phyloP scores from a whole-genome alignment of 805 yeast species.

The Pichia gijzeniarum region DNA sequence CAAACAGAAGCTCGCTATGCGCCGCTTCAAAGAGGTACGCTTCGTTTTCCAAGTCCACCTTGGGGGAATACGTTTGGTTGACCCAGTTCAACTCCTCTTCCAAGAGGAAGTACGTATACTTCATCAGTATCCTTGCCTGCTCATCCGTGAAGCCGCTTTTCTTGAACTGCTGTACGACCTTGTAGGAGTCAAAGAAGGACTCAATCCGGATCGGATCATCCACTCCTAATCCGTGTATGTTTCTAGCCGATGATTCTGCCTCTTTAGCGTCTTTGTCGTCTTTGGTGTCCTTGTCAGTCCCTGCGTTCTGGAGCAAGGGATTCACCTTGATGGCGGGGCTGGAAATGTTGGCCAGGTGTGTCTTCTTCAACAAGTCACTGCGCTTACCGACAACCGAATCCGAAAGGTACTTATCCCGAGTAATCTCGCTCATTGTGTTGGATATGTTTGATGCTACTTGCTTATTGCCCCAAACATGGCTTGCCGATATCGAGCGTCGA shows the following conservation, averaged over 20 bases:
- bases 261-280: background rate
- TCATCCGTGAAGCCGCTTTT: slow-evolving; percentile 51
- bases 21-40: slow-evolving; percentile 87
- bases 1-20: slow-evolving; percentile 76
- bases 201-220: slow-evolving; percentile 25
- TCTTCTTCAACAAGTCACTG: too few species aligned
- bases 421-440: slow-evolving; percentile 25
- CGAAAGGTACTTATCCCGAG: slow-evolving; percentile 19
- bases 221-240: background rate
- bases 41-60: slow-evolving; percentile 78
- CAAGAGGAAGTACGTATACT: slow-evolving; percentile 32
- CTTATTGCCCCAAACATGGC: background rate
- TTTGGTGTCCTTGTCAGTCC: background rate
- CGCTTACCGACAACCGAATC: background rate
- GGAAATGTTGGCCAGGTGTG: background rate
- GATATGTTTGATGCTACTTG: slow-evolving; percentile 18
- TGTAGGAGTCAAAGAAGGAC: slow-evolving; percentile 54
- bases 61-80: slow-evolving; percentile 41
- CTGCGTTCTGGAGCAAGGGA: background rate
- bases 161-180: slow-evolving; percentile 46
- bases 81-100: slow-evolving; percentile 39
- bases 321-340: background rate
- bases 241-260: background rate
- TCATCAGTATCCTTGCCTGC: slow-evolving; percentile 57
- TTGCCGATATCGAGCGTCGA: too few species aligned